Evolutionary conservation across 2,329 filamentous ascomycete species (phyloP).

Genomic region (Fusarium temperatum): DNA sequence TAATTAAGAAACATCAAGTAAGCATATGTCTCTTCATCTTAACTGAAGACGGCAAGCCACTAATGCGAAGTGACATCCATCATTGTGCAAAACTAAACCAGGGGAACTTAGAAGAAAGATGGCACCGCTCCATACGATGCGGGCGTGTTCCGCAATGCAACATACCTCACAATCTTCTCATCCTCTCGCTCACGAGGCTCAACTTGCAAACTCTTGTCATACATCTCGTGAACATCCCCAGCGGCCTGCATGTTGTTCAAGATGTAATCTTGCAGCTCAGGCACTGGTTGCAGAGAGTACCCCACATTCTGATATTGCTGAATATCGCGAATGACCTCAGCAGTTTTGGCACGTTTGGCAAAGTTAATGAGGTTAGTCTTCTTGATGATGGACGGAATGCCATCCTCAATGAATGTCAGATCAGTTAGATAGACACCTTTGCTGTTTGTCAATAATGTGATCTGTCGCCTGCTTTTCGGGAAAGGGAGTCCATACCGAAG

Average conservation of each 20-base stretch:
- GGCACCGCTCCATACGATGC: conserved; percentile 32
- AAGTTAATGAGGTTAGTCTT: conserved; percentile 98
- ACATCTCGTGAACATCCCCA: conserved; percentile 98
- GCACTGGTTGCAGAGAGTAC: conserved; percentile 89
- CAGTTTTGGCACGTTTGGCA: conserved; percentile 96
- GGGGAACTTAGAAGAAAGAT: conserved; percentile 32
- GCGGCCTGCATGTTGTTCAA: conserved; percentile 95
- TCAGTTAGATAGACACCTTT: conserved; percentile 95
- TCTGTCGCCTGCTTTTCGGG: neutral
- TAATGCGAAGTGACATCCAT: conserved; percentile 8
- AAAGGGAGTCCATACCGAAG: conserved; percentile 72
- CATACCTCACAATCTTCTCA: conserved; percentile 98
- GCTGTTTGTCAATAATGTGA: conserved; percentile 8
- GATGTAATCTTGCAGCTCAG: conserved; percentile 96
- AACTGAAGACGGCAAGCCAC: neutral
- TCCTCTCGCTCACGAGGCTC: conserved; percentile 97
- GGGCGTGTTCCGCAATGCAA: conserved; percentile 45
- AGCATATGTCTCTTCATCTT: conserved; percentile 29
- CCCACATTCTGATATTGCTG: conserved; percentile 98
- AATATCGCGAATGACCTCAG: conserved; percentile 97
- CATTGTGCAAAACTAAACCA: conserved; percentile 8
- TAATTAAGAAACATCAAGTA: conserved; percentile 38
- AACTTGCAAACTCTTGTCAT: conserved; percentile 92
- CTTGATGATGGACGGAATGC: conserved; percentile 95
- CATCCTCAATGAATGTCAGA: conserved; percentile 97